phyloP scores from a whole-genome alignment of 2,329 filamentous ascomycete genomes.

The Alternaria arborescens region DNA sequence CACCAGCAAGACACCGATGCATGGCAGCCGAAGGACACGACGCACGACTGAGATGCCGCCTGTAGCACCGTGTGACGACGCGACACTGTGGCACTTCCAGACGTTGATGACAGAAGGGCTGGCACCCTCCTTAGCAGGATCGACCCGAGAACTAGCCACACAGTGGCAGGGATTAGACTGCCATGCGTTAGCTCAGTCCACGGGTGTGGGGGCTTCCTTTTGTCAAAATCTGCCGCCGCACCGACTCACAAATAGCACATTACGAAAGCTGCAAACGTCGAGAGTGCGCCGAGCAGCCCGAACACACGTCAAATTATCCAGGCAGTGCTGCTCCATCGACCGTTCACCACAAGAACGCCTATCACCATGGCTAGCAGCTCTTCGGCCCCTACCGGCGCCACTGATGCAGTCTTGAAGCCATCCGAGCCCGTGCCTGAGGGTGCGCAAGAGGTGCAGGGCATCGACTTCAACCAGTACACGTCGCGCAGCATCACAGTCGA shows the following conservation, averaged over 20 bases:
- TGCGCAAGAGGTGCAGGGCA: constrained; percentile 83
- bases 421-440: constrained; percentile 83
- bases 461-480: constrained; percentile 88
- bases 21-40: background rate
- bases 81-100: constrained; percentile 1
- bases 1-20: constrained; percentile 1
- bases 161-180: constrained; percentile 12
- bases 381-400: constrained; percentile 58
- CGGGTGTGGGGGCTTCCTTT: constrained; percentile 20
- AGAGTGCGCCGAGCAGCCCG: constrained; percentile 6
- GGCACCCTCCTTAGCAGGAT: constrained; percentile 13
- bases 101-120: constrained; percentile 1
- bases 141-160: constrained; percentile 20
- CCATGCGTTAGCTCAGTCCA: constrained; percentile 17
- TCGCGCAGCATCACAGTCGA: constrained; percentile 81
- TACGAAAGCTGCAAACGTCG: constrained; percentile 4
- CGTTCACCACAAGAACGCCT: constrained; percentile 1
- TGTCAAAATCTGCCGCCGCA: constrained; percentile 23
- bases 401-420: constrained; percentile 82
- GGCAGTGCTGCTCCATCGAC: constrained; percentile 5
- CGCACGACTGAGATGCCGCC: background rate
- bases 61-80: background rate
- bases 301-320: background rate
- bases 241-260: constrained; percentile 11
- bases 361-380: constrained; percentile 18